Evolutionary conservation across 2,329 filamentous ascomycete species (phyloP), one percentile per base, ranked within the genome.

Genomic region (Curvularia sp.): DNA sequence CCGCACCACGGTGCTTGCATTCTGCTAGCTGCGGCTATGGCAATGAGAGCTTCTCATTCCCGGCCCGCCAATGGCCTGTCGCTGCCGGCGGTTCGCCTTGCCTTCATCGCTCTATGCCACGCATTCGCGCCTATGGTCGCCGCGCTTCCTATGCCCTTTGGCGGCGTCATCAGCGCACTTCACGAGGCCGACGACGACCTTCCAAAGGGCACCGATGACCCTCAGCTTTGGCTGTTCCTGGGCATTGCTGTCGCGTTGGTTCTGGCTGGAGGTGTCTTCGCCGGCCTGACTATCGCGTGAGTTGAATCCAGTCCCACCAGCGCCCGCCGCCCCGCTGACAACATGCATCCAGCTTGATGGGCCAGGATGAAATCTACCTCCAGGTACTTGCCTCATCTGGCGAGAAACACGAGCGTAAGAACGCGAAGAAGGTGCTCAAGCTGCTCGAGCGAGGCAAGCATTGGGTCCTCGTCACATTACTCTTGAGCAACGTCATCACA

Each of bases 401-500:
- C 45, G 89, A 92, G 77, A 92, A 90, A 54, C 83, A 88, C n/a
- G 94, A 98, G 79, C 89, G 89, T 72, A 92, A 88, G 73, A 92
- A 97, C 74, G 95, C 95, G 0, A 86, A 85, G 55, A 89, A 87
- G 64, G 95, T 99, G 10, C 84, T 95, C 67, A 84, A 87, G 42
- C 82, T 99, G 27, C 80, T 99, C 55, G 87, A 92, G 64, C 90
- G 86, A 69, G 95, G 95, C 70, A 99, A 99, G 77, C 95, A 99
- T 78, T 99, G 95, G 95, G 94, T 99, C 19, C 82, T 99, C 56
- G 95, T 99, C 53, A 98, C 95, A 2, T 81, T 99, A 25, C 85
- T 99, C 7, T 82, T 99, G 55, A 93, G 93, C 77, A 99, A 99
- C 77, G 95, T 99, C 73, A 96, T 99, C 70, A 96, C 96, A 65